These are phyloP conservation scores for Rugosomyces carneus DNA, from an alignment of 1,284 basidiomycete species.

Conservation along the genomic window DNA sequence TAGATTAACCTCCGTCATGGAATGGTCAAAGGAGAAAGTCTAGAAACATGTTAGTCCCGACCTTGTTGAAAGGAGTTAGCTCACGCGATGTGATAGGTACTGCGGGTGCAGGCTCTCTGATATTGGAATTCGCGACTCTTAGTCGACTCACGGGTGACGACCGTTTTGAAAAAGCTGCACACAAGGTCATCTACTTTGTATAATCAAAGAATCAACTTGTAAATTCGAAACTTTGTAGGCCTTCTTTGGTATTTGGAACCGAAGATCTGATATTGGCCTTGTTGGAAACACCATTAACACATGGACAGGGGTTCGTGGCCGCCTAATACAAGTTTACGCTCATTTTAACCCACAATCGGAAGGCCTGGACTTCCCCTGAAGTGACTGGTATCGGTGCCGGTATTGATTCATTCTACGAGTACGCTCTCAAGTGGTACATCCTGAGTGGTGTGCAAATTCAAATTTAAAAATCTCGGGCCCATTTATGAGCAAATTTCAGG, in stretches of 20 bases:
- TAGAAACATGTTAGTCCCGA: conserved; percentile 64
- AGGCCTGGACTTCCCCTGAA: conserved; percentile 71
- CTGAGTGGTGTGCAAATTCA: conserved; percentile 62
- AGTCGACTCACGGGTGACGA: conserved; percentile 84
- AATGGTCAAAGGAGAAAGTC: conserved; percentile 59
- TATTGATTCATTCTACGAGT: conserved; percentile 92
- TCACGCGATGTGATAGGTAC: conserved; percentile 47
- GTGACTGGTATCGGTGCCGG: conserved; percentile 84
- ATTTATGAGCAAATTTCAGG: conserved; percentile 37
- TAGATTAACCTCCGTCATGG: conserved; percentile 77
- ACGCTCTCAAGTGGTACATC: conserved; percentile 86
- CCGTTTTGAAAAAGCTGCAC: conserved; percentile 78
- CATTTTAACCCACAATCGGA: not conserved
- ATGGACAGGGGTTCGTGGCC: conserved; percentile 59
- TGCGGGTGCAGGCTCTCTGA: conserved; percentile 86
- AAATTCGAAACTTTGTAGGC: conserved; percentile 34
- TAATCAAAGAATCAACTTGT: not conserved
- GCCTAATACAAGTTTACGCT: not conserved
- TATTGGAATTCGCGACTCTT: conserved; percentile 89
- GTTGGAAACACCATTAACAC: conserved; percentile 87
- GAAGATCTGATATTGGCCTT: conserved; percentile 73
- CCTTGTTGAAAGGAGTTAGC: not conserved
- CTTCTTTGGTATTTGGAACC: conserved; percentile 90
- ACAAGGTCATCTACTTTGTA: conserved; percentile 35
- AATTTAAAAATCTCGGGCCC: not conserved